Base-by-base conservation (phyloP, 768 basidiomycete genomes). In the Lentinula boryana region DNA sequence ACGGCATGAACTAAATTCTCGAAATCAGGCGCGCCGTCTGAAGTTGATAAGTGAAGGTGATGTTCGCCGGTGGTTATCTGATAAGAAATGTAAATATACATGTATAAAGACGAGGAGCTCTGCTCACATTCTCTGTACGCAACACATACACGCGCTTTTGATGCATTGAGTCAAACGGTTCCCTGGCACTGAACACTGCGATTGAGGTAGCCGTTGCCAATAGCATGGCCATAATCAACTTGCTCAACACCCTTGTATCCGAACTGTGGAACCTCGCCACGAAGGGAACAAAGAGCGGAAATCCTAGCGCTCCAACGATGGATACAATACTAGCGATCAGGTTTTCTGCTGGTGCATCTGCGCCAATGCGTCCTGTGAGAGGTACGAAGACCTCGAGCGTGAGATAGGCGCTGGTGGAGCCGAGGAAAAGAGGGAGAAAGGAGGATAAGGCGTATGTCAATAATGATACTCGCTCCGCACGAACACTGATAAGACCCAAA, bases 141-240 rank as follows among this genome's bases (percentile, higher is more conserved):
- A 97, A 72, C 36, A 94, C 80, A 66, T 92, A 95, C 53, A 96
- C 53, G 58, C 96, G 77, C 73, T 93, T 93, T 66, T 94, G 95
- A 69, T 98, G 96, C 79, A 85, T 84, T 15, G 68, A 71, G 66
- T 97, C 94, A 69, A 95, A 98, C 0, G 89, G 85, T 4, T 74
- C 71, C 44, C 80, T 73, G 64, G 74, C 70, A 5, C 81, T 76
- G 71, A 93, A 93, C 44, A 86, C 70, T 0, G 83, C 86, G 63
- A 91, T 83, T 1, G 78, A 63, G 8, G 79, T 65, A 0, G 78
- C 77, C 0, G 84, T 83, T 1, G 75, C 51, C 36, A 85, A 66
- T 27, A 78, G 71, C 5, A 85, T 68, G 2, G 81, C 60, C 18
- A 85, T 38, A 31, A 90, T 69, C 13, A 36, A 6, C 21, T 16